phyloP scores from a whole-genome alignment of 352 stramenopile species.

The Elongisporangium senticosum region DNA sequence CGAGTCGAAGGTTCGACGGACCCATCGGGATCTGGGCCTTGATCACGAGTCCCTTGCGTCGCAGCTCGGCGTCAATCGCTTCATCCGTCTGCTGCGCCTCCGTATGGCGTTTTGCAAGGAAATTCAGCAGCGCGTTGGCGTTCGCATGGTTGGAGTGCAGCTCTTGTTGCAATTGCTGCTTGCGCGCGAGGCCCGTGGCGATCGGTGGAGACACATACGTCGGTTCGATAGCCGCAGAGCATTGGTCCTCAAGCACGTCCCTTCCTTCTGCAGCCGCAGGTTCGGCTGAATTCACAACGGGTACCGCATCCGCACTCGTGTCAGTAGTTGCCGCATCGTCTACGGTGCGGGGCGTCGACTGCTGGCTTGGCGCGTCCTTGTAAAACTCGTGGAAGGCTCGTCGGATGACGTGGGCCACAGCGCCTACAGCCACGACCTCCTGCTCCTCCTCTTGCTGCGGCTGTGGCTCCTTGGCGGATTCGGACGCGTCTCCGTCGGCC shows the following conservation, averaged over 20 bases:
- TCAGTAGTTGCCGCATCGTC: neutral
- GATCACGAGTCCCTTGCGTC: slow-evolving; percentile 48
- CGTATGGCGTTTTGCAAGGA: slow-evolving; percentile 41
- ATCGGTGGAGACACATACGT: neutral
- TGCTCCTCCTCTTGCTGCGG: slow-evolving; percentile 22
- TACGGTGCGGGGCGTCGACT: neutral
- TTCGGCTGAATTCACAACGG: neutral
- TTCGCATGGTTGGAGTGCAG: slow-evolving; percentile 24
- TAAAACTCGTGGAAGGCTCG: slow-evolving; percentile 71
- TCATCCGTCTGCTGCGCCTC: slow-evolving; percentile 40
- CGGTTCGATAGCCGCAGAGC: neutral
- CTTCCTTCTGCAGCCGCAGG: neutral
- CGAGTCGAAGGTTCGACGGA: slow-evolving; percentile 45
- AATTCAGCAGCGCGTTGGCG: slow-evolving; percentile 28
- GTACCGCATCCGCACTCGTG: neutral
- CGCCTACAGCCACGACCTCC: slow-evolving; percentile 65
- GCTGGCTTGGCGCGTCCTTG: neutral
- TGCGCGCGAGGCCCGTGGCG: slow-evolving; percentile 15
- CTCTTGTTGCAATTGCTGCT: slow-evolving; percentile 28
- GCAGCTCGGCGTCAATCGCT: slow-evolving; percentile 35
- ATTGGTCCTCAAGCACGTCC: slow-evolving; percentile 5
- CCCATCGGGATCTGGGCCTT: slow-evolving; percentile 74
- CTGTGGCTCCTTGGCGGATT: slow-evolving; percentile 1
- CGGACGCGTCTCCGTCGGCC: slow-evolving; percentile 6
- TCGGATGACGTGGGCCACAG: slow-evolving; percentile 64